A percentile compares a stretch with the other conserved stretches of the same genome.
These are phyloP conservation scores for Aspergillus neoniger DNA, from an alignment of 2,329 filamentous ascomycete species.

Conservation along the genomic window DNA sequence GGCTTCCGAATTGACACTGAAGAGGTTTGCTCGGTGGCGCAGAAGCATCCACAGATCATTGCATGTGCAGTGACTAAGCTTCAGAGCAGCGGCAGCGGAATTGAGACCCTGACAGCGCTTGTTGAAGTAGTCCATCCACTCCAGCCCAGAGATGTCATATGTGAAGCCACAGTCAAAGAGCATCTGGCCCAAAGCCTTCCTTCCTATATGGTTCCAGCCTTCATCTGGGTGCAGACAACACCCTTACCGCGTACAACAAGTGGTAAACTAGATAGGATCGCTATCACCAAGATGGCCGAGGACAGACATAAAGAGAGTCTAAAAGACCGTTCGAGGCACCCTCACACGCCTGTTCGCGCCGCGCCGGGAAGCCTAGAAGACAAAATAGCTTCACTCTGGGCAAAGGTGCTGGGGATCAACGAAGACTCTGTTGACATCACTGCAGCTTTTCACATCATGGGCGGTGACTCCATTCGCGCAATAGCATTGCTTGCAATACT, in stretches of 20 bases:
- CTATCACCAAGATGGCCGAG: not conserved
- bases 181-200: not conserved
- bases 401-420: not conserved
- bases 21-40: not conserved
- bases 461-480: conserved; percentile 11
- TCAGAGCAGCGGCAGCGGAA: not conserved
- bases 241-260: conserved; percentile 4
- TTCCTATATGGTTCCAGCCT: conserved; percentile 4
- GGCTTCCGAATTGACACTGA: not conserved
- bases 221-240: not conserved
- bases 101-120: not conserved
- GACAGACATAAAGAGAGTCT: not conserved
- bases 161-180: not conserved
- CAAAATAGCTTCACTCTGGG: conserved; percentile 5
- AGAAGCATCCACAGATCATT: not conserved
- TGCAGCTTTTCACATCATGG: not conserved
- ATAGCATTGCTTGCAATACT: conserved; percentile 2
- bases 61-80: conserved; percentile 1
- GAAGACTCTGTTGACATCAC: conserved; percentile 1
- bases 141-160: not conserved
- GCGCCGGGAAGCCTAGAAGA: conserved; percentile 5
- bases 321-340: too few species aligned
- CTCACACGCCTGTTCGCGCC: not conserved
- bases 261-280: not conserved
- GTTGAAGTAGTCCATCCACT: not conserved